Conservation (phyloP, 2,329 filamentous ascomycete genomes). For the Boeremia lycopersici region DNA sequence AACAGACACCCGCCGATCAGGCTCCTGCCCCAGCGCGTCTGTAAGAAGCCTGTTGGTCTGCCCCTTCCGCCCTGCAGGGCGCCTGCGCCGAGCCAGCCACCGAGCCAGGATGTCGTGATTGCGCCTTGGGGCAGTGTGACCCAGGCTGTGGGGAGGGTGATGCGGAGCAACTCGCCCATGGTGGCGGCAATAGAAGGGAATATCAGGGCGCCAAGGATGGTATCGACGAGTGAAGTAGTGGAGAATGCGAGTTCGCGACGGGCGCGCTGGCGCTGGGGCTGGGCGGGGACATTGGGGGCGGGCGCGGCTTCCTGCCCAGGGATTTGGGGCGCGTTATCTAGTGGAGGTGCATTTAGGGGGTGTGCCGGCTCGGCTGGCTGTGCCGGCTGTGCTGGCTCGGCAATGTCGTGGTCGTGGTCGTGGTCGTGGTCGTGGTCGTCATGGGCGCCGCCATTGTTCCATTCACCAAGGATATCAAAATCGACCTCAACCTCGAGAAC, state of each 20-base stretch:
- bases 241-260: constrained; percentile 58
- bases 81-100: constrained; percentile 25
- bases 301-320: constrained; percentile 30
- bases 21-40: constrained; percentile 86
- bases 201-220: constrained; percentile 71
- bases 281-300: constrained; percentile 37
- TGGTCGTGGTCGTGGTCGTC: constrained; percentile 39
- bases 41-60: constrained; percentile 68
- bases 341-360: constrained; percentile 43
- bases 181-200: constrained; percentile 82
- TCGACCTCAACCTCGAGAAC: constrained; percentile 53
- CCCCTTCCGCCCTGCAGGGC: constrained; percentile 37
- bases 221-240: constrained; percentile 62
- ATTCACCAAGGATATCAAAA: constrained; percentile 54
- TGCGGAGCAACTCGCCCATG: constrained; percentile 76
- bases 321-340: constrained; percentile 26
- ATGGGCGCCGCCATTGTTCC: constrained; percentile 46
- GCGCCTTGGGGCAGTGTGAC: constrained; percentile 52
- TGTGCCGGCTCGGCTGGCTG: constrained; percentile 28
- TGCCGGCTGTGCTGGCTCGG: constrained; percentile 25
- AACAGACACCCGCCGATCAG: constrained; percentile 88
- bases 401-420: constrained; percentile 34
- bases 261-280: constrained; percentile 32
- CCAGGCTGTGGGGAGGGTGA: constrained; percentile 71
- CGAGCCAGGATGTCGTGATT: constrained; percentile 26